A percentile compares a stretch with the other conserved stretches of the same genome.
Evolutionary conservation across 805 yeast genomes (phyloP).

Genomic region (Cyberlindnera euphorbiiphila): DNA sequence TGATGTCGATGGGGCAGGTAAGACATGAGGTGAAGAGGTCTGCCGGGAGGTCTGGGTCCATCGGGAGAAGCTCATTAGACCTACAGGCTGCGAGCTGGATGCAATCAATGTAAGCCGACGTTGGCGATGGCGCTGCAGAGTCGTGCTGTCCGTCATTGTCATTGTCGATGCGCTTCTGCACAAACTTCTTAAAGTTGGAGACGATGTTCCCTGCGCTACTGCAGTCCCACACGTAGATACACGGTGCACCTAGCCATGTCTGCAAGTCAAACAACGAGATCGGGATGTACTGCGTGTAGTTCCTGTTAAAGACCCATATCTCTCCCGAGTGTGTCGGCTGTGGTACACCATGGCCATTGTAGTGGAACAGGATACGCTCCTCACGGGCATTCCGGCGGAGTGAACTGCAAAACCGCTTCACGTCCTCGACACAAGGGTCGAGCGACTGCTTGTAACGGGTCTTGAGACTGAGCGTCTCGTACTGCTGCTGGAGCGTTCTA

Average conservation of each 20-base stretch:
- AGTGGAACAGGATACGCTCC: constrained; percentile 88
- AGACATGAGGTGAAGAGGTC: constrained; percentile 93
- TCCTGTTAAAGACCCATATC: constrained; percentile 96
- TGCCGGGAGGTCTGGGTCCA: constrained; percentile 94
- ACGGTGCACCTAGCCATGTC: constrained; percentile 97
- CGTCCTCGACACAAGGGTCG: constrained; percentile 95
- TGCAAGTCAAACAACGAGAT: constrained; percentile 93
- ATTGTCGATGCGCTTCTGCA: constrained; percentile 83
- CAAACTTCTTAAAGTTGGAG: constrained; percentile 82
- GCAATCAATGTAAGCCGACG: constrained; percentile 66
- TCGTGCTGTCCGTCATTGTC: constrained; percentile 59
- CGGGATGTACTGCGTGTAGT: constrained; percentile 96
- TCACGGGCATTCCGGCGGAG: constrained; percentile 88
- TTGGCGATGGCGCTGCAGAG: constrained; percentile 39
- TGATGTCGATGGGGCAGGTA: constrained; percentile 93
- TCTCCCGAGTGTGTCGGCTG: constrained; percentile 95
- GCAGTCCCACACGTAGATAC: constrained; percentile 92
- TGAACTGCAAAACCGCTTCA: constrained; percentile 85
- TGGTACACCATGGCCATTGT: constrained; percentile 98
- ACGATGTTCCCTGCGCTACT: constrained; percentile 93
- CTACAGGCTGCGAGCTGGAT: constrained; percentile 92
- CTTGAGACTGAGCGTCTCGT: constrained; percentile 81
- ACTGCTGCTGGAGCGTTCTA: constrained; percentile 79
- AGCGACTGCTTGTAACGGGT: constrained; percentile 87
- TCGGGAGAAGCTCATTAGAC: constrained; percentile 80